Conservation (phyloP, 2,329 filamentous ascomycete genomes). For the Gyromitra esculenta region DNA sequence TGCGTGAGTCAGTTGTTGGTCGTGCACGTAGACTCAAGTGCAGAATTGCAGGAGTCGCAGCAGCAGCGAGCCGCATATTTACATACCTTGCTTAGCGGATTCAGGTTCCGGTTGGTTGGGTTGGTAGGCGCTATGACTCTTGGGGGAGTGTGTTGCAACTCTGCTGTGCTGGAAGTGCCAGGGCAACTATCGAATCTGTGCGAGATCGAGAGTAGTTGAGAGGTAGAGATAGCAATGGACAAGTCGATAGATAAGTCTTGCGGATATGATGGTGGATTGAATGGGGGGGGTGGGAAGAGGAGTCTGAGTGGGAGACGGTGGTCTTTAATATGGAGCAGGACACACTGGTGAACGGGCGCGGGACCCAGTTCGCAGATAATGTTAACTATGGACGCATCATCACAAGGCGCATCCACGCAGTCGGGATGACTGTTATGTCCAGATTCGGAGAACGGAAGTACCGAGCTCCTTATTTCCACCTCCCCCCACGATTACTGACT, state of each 20-base stretch:
- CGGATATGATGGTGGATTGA: constrained; percentile 24
- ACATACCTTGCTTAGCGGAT: constrained; percentile 49
- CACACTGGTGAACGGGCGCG: constrained; percentile 37
- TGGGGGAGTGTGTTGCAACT: constrained; percentile 32
- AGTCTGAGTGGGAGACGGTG: constrained; percentile 31
- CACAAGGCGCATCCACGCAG: constrained; percentile 49
- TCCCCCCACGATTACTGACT: constrained; percentile 21
- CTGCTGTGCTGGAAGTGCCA: constrained; percentile 43
- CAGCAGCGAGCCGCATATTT: constrained; percentile 47
- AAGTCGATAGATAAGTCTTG: constrained; percentile 41
- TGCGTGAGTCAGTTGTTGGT: constrained; percentile 51
- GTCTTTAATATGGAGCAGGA: constrained; percentile 46
- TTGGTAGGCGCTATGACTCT: constrained; percentile 43
- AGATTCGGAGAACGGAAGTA: constrained; percentile 51
- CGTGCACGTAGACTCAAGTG: constrained; percentile 34
- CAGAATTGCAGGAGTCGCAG: constrained; percentile 40
- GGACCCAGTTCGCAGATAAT: constrained; percentile 48
- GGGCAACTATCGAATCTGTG: constrained; percentile 39
- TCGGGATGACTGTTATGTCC: constrained; percentile 53
- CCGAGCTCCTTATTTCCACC: constrained; percentile 49
- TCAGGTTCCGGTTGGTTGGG: constrained; percentile 45
- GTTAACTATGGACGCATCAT: constrained; percentile 46
- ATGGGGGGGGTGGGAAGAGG: constrained; percentile 13
- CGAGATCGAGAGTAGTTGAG: constrained; percentile 37
- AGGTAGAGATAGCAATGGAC: constrained; percentile 16